A percentile compares a stretch with the other conserved stretches of the same genome.
Evolutionary conservation across 176 grass and related monocot genomes (phyloP).

Genomic region (Aegilops speltoides): DNA sequence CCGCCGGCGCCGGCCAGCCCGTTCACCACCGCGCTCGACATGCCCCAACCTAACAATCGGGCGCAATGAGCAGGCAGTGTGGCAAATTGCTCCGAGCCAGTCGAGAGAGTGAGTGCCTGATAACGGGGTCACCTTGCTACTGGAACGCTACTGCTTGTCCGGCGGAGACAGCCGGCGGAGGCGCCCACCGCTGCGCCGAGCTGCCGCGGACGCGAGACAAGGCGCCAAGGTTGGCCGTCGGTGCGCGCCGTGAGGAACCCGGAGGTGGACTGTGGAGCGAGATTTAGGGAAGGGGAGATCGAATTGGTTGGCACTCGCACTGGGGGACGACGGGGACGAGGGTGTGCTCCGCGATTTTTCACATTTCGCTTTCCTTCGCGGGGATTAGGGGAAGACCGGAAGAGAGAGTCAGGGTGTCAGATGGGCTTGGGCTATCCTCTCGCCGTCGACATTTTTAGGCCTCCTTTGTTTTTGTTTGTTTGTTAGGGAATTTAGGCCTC

Average conservation of each 20-base stretch:
- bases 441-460: too few species aligned
- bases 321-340: not conserved
- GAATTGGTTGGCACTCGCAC: not conserved
- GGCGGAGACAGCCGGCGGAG: constrained; percentile 17
- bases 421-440: too few species aligned
- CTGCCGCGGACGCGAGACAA: not conserved
- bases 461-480: too few species aligned
- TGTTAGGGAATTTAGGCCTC: too few species aligned
- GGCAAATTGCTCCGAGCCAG: not conserved
- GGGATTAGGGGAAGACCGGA: not conserved
- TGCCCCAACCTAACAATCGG: constrained; percentile 32
- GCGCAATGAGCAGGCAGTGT: not conserved
- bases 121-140: not conserved
- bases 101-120: not conserved
- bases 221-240: not conserved
- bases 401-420: not conserved
- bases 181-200: not conserved
- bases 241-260: not conserved
- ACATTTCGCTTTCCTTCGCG: constrained; percentile 36
- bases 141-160: not conserved
- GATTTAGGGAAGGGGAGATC: not conserved
- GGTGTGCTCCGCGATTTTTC: constrained; percentile 29
- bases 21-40: constrained; percentile 89
- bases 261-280: not conserved
- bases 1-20: constrained; percentile 78